Conservation (phyloP, 805 yeast species). For the Trichomonascus vanleenenianus region DNA sequence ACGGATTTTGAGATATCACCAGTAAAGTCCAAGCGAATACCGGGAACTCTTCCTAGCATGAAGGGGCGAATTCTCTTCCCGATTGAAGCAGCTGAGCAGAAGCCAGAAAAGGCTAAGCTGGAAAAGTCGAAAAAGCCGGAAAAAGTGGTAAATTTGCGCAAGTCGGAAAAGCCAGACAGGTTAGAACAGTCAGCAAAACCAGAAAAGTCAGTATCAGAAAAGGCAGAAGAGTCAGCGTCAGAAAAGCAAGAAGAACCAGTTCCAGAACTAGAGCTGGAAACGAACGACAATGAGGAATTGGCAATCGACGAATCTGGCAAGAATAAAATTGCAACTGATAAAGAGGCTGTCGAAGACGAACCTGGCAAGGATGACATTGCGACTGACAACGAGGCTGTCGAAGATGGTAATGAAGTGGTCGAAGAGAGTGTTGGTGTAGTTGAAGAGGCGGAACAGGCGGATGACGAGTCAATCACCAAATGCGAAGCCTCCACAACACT, state of each 20-base stretch:
- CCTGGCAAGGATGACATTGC: conserved; percentile 4
- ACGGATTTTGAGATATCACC: too few relatives aligned
- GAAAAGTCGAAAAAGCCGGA: too few relatives aligned
- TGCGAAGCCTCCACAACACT: neutral
- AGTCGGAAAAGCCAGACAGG: too few relatives aligned
- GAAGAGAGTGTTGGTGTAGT: neutral
- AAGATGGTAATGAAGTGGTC: too few relatives aligned
- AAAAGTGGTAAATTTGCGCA: too few relatives aligned
- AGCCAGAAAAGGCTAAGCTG: too few relatives aligned
- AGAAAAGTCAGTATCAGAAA: neutral
- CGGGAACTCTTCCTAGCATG: too few relatives aligned
- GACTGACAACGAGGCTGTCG: conserved; percentile 1
- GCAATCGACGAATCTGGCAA: too few relatives aligned
- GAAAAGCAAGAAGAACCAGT: neutral
- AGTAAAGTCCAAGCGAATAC: too few relatives aligned
- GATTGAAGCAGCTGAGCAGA: too few relatives aligned
- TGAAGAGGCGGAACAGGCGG: neutral
- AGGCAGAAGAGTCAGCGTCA: neutral
- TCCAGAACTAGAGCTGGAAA: neutral
- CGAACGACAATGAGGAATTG: neutral
- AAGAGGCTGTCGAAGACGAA: conserved; percentile 1
- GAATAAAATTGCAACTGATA: conserved; percentile 4
- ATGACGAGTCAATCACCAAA: neutral
- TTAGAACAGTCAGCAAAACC: too few relatives aligned
- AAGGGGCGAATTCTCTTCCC: too few relatives aligned